These are phyloP conservation scores for Pneumocystis murina DNA, from an alignment of 1,139 yeast species.

Conservation along the genomic window DNA sequence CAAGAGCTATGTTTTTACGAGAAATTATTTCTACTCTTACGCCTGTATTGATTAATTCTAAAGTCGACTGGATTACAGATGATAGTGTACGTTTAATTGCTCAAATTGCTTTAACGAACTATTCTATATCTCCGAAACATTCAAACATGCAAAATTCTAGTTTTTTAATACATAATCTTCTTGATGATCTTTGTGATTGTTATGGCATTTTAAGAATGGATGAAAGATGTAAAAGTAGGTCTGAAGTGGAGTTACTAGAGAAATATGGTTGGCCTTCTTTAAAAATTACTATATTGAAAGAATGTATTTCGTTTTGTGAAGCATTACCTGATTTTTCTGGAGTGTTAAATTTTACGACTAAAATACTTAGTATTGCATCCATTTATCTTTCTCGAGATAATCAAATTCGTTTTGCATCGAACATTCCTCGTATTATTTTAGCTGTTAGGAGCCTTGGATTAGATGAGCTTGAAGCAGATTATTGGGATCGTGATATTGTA, in stretches of 20 bases:
- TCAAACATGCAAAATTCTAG: neutral
- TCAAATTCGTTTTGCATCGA: constrained; percentile 27
- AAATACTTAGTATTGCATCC: constrained; percentile 31
- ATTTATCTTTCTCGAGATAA: constrained; percentile 39
- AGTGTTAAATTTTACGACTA: constrained; percentile 34
- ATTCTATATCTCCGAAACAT: constrained; percentile 1
- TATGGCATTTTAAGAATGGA: constrained; percentile 17
- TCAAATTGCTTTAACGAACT: constrained; percentile 6
- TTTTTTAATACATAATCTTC: constrained; percentile 12
- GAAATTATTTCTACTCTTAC: constrained; percentile 40
- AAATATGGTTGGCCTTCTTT: constrained; percentile 41
- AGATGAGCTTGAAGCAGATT: constrained; percentile 25
- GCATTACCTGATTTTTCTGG: constrained; percentile 35
- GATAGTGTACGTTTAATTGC: constrained; percentile 16
- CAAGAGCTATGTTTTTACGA: constrained; percentile 54
- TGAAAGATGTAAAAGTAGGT: constrained; percentile 4
- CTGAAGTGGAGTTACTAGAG: constrained; percentile 11
- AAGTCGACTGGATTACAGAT: constrained; percentile 17
- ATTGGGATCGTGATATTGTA: constrained; percentile 61
- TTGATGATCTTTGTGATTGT: constrained; percentile 21
- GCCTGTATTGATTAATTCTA: constrained; percentile 28
- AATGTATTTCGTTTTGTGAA: constrained; percentile 43
- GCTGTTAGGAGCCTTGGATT: constrained; percentile 20
- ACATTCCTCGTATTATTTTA: constrained; percentile 21
- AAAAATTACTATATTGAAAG: constrained; percentile 41